Percentiles rank a stretch among this genome's conserved stretches.
Evolutionary conservation across 495 filamentous ascomycete genomes (phyloP).

Genomic region (Aspergillus ostianus): DNA sequence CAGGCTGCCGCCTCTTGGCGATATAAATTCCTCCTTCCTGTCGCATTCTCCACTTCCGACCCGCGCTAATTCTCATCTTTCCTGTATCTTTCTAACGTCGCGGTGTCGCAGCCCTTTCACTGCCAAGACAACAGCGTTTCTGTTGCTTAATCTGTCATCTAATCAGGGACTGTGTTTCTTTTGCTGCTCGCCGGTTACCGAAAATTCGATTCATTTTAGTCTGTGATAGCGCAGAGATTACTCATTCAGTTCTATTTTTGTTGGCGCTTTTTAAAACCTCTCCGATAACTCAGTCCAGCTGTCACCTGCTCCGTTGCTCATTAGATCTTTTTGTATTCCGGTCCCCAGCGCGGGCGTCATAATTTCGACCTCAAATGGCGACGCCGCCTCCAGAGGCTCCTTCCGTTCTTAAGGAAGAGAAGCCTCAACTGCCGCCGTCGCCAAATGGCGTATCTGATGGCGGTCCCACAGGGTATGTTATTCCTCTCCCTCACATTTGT

Average conservation of each 20-base stretch:
- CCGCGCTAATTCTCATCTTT: slow-evolving; percentile 25
- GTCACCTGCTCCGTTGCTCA: slow-evolving; percentile 15
- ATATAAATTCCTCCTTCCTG: slow-evolving; percentile 43
- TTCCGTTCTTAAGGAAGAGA: slow-evolving; percentile 43
- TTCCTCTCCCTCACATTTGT: neutral
- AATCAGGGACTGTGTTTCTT: slow-evolving; percentile 17
- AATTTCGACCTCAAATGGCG: slow-evolving; percentile 38
- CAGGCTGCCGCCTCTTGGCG: slow-evolving; percentile 41
- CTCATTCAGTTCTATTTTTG: slow-evolving; percentile 30
- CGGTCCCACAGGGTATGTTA: slow-evolving; percentile 29
- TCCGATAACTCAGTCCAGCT: slow-evolving; percentile 23
- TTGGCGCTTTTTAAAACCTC: slow-evolving; percentile 23
- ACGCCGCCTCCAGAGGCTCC: slow-evolving; percentile 49
- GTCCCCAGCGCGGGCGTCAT: slow-evolving; percentile 19
- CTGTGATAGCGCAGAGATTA: slow-evolving; percentile 33
- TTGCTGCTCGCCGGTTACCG: slow-evolving; percentile 21
- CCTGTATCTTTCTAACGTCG: slow-evolving; percentile 21
- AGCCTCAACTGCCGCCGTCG: slow-evolving; percentile 46
- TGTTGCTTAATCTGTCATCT: slow-evolving; percentile 29
- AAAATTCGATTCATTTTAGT: slow-evolving; percentile 30
- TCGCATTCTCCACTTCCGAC: slow-evolving; percentile 50
- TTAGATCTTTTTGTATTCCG: slow-evolving; percentile 29
- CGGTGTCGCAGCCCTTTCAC: slow-evolving; percentile 20
- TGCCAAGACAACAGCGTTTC: slow-evolving; percentile 16
- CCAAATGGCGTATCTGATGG: slow-evolving; percentile 37